Conservation (phyloP, 2,329 filamentous ascomycete genomes). For the Elsinoe ampelina region DNA sequence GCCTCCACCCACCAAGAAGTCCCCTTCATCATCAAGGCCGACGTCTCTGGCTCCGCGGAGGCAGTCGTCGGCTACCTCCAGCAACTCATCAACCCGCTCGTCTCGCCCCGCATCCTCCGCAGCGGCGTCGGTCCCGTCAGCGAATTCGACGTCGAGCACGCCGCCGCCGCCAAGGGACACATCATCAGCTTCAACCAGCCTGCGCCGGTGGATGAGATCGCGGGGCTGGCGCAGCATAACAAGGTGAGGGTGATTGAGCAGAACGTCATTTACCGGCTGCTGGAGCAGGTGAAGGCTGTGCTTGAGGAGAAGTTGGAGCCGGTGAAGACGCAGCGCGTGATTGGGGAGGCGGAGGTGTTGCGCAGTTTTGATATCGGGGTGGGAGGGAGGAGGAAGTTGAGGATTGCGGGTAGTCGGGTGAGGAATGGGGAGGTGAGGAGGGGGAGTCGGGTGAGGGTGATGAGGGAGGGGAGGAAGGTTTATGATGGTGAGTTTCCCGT, state of each 20-base stretch:
- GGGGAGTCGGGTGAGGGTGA: constrained; percentile 57
- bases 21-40: constrained; percentile 81
- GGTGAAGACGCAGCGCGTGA: constrained; percentile 57
- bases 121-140: constrained; percentile 67
- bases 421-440: constrained; percentile 66
- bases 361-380: constrained; percentile 78
- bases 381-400: constrained; percentile 58
- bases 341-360: constrained; percentile 79
- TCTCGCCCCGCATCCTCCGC: constrained; percentile 66
- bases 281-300: constrained; percentile 60
- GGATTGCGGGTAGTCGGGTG: constrained; percentile 80
- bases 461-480: constrained; percentile 58
- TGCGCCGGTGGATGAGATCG: constrained; percentile 54
- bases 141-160: constrained; percentile 85
- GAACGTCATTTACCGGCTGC: constrained; percentile 74
- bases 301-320: constrained; percentile 63
- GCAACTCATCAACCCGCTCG: constrained; percentile 75
- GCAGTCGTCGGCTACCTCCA: constrained; percentile 71
- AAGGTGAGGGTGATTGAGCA: constrained; percentile 74
- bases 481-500: constrained; percentile 62
- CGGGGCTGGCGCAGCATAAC: constrained; percentile 57
- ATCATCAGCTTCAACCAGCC: constrained; percentile 81
- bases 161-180: constrained; percentile 62
- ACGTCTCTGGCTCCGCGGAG: constrained; percentile 89
- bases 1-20: constrained; percentile 45